Evolutionary conservation across 139 green algal genomes (phyloP), one percentile per base, ranked within the genome.

Genomic region (Chlorella ohadii): DNA sequence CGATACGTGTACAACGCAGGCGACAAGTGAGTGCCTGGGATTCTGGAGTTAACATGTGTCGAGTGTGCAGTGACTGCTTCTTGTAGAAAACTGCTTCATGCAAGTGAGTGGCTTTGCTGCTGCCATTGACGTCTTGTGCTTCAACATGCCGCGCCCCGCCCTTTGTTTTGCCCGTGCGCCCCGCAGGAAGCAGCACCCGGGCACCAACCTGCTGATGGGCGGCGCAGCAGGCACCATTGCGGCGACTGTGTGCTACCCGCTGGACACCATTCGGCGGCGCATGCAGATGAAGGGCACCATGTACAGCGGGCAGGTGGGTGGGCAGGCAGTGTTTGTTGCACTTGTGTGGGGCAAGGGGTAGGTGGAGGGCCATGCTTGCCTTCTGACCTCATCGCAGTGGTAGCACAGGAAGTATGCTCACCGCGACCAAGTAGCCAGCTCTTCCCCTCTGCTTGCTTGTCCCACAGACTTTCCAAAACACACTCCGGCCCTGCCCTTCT

Each of bases 211-310:
- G 79, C 4, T 92, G 9, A 75, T 98, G 83, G 95, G 95, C 34
- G 95, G 87, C 9, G 72, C 81, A 0, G 88, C 91, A 0, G 96
- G 95, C 36, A 97, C 91, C 20, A 59, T 97, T 23, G 94, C 94
- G 0, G 90, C 94, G 39, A 95, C 91, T 11, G 81, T 94, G 2
- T 98, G 95, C 89, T 98, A 98, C 84, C 96, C 96, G 12, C 91
- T 98, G 63, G 96, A 98, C 87, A 98, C 95, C 38, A 91, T 98
- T 44, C 85, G 96, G 44, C 89, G 96, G 64, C 92, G 95, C 47
- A 98, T 98, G 89, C 89, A 94, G 86, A 98, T 99, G 96, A 94
- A 94, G 85, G 96, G 95, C 3, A 70, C 85, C 16, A 92, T 88
- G 51, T 98, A 99, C 88, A 79, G 59, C 44, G 84, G 85, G 74